phyloP scores from a whole-genome alignment of 352 stramenopile genomes.

The Thalassiosira hispida region DNA sequence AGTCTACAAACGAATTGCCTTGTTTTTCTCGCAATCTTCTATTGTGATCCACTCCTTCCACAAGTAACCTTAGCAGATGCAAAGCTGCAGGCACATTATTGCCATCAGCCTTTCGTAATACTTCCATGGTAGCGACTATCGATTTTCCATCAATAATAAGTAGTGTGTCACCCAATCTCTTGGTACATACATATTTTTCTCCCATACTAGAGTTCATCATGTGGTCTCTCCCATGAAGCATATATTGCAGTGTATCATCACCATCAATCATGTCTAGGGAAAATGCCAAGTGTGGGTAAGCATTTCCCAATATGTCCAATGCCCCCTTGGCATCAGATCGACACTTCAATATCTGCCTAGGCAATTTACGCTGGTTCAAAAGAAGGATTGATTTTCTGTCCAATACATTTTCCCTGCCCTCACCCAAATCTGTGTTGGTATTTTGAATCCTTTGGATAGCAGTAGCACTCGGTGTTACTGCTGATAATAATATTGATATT shows the following conservation, averaged over 20 bases:
- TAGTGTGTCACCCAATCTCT: background rate
- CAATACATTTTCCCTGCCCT: background rate
- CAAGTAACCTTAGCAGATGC: constrained; percentile 35
- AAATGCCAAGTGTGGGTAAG: constrained; percentile 41
- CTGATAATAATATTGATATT: background rate
- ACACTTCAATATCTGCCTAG: constrained; percentile 24
- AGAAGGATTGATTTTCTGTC: constrained; percentile 4
- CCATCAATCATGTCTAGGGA: constrained; percentile 2
- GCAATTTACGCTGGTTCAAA: constrained; percentile 37
- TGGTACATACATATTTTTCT: no score
- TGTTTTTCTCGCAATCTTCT: constrained; percentile 22
- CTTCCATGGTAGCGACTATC: constrained; percentile 31
- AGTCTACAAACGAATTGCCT: no score
- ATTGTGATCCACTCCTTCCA: constrained; percentile 39
- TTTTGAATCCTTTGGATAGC: no score
- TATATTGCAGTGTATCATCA: constrained; percentile 11
- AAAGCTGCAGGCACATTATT: constrained; percentile 20
- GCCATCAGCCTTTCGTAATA: constrained; percentile 32
- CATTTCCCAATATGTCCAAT: constrained; percentile 31
- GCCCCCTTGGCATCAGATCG: constrained; percentile 20
- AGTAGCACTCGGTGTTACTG: background rate
- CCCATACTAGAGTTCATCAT: background rate
- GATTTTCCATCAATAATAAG: constrained; percentile 52
- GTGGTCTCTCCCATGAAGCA: constrained; percentile 7
- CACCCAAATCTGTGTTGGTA: no score